phyloP scores from a whole-genome alignment of 352 stramenopile genomes.

The Globisporangium takayamanum region DNA sequence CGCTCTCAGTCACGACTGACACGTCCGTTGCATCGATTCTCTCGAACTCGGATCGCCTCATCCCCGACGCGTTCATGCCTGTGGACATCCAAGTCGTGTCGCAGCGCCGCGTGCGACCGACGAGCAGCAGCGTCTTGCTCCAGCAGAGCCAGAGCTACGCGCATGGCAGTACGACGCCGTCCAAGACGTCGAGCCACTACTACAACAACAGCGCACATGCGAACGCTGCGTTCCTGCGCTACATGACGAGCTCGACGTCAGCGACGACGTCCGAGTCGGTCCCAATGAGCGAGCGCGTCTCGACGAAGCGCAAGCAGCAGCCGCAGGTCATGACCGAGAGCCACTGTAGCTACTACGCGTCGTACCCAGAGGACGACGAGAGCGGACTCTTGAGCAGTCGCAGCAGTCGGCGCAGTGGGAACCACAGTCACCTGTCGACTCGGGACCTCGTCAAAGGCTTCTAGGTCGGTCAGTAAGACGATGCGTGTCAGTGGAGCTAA shows the following conservation, averaged over 20 bases:
- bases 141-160: constrained; percentile 11
- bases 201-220: constrained; percentile 11
- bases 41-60: constrained; percentile 50
- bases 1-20: constrained; percentile 34
- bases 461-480: neutral
- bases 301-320: constrained; percentile 13
- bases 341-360: constrained; percentile 1
- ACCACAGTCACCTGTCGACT: constrained; percentile 14
- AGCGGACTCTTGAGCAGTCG: constrained; percentile 2
- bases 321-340: constrained; percentile 19
- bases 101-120: constrained; percentile 31
- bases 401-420: constrained; percentile 11
- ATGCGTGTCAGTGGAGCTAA: no score
- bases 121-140: constrained; percentile 11
- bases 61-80: constrained; percentile 49
- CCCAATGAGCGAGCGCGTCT: constrained; percentile 5
- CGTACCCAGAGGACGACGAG: constrained; percentile 23
- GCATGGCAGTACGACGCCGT: constrained; percentile 13
- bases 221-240: constrained; percentile 13
- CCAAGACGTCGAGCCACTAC: constrained; percentile 19
- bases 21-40: constrained; percentile 52
- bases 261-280: constrained; percentile 11
- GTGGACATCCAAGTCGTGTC: constrained; percentile 65
- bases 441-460: constrained; percentile 18
- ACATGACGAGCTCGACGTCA: constrained; percentile 14